Conservation (phyloP, 495 filamentous ascomycete species). For the Pyronema omphalodes region DNA sequence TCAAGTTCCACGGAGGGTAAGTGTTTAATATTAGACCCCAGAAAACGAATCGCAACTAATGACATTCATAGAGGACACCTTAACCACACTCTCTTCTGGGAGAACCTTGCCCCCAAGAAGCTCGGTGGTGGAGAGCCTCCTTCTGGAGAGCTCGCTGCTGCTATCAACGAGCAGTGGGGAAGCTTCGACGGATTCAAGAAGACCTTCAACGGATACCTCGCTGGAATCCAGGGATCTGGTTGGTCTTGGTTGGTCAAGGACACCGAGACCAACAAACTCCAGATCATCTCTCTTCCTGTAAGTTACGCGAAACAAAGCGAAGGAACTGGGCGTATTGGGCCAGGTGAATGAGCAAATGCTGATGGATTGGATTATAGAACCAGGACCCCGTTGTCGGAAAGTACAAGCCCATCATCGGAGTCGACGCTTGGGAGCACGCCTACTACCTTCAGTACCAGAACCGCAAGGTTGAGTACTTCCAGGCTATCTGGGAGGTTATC, state of each 20-base stretch:
- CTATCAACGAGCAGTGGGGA: constrained; percentile 65
- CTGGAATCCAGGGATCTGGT: constrained; percentile 81
- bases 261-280: constrained; percentile 55
- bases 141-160: constrained; percentile 39
- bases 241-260: constrained; percentile 97
- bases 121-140: constrained; percentile 56
- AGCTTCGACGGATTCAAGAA: constrained; percentile 56
- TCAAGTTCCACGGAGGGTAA: constrained; percentile 83
- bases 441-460: constrained; percentile 93
- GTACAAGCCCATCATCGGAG: constrained; percentile 68
- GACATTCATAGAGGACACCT: constrained; percentile 47
- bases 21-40: background rate
- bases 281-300: constrained; percentile 55
- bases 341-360: background rate
- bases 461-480: constrained; percentile 96
- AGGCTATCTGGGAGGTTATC: constrained; percentile 89
- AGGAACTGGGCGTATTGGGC: background rate
- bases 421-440: constrained; percentile 95
- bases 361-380: constrained; percentile 29
- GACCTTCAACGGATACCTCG: constrained; percentile 67
- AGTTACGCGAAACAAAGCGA: background rate
- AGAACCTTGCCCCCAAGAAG: constrained; percentile 70
- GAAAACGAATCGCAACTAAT: background rate
- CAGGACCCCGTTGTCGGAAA: constrained; percentile 87
- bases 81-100: constrained; percentile 95